Base-by-base conservation (phyloP, 2,329 filamentous ascomycete genomes). In the Cladosporium sp. region DNA sequence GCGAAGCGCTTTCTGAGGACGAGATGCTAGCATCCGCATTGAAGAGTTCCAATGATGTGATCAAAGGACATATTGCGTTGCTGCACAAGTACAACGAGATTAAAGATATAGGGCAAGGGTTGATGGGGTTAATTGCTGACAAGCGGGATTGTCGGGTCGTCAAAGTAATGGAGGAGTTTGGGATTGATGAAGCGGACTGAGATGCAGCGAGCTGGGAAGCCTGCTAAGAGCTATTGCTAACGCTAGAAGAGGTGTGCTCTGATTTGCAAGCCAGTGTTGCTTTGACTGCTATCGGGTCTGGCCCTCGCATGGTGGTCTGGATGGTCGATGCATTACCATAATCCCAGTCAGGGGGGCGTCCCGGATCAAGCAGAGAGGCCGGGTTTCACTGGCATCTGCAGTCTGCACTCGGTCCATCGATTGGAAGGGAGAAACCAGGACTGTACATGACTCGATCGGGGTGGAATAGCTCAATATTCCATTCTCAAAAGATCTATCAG, bases 31-130 rank as follows among this genome's bases (percentile, higher is more conserved):
- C 60, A 25, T 64, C 64, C 58, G 73, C 73, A 4, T 68, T 74
- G 60, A 70, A 62, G 13, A 74, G 77, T 10, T 77, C 83, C 0
- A 75, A 80, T 39, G 71, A 73, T 19, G 81, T 83, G 9, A 82
- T 87, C 52, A 80, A 83, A 55, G 74, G 75, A 32, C 86, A 89
- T 68, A 89, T 89, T 66, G 78, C 78, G 58, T 74, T 86, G 3
- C 75, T 90, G 32, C 85, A 88, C 62, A 75, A 82, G 58, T 90
- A 89, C 72, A 90, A 90, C 65, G 86, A 88, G 69, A 83, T 89
- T 64, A 84, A 85, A 61, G 87, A 90, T 69, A 75, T 87, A 7
- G 86, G 82, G 0, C 80, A 85, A 65, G 86, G 85, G 0, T 66
- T 90, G 28, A 79, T 89, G 72, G 85, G 84, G 0, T 71, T 89